Evolutionary conservation across 1,284 basidiomycete species (phyloP), one percentile per base, ranked within the genome.

Genomic region (Flammula alnicola): DNA sequence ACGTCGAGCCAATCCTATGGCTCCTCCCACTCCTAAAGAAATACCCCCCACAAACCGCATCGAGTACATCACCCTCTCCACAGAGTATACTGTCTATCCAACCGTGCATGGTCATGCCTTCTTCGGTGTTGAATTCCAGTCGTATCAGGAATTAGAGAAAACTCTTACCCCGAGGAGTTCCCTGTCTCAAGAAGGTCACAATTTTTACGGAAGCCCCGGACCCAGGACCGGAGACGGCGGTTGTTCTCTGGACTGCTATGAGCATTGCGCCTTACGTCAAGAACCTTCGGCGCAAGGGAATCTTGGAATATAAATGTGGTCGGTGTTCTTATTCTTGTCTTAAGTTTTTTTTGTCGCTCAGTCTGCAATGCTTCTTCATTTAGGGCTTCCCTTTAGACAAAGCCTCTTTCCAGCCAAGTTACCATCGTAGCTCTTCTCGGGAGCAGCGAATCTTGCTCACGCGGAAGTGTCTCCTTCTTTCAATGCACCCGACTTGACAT

Each of bases 1-100:
- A 41, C 25, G 25, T 41, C 22, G 39, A 41, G 23, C 39, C 39
- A 14, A 25, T 29, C n/a, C 39, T 41, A n/a, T 41, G 39, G 39
- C 26, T 41, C 25, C 39, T 41, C n/a, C 14, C 39, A 3, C 39
- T 27, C 16, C 39, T 41, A 23, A 25, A 26, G 3, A 26, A 3
- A 26, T 41, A 16, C 39, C 39, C 6, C 12, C 23, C n/a, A 25
- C n/a, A 25, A 41, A 41, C 26, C 8, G 19, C 26, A 5, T 41
- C 22, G 25, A 17, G 2, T 16, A 14, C 12, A 14, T 41, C 4
- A 19, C 29, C 25, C 25, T 41, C 26, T 25, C 39, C 4, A 16
- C 23, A 8, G 25, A 41, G 19, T 25, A 26, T 16, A 27, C 39
- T 8, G 39, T 41, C n/a, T 41, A 41, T 16, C 25, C 26, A 14